Percentiles rank a stretch among this genome's conserved stretches.
Conservation (phyloP, 495 filamentous ascomycete species). For the Hyphodiscus hymeniophilus region DNA sequence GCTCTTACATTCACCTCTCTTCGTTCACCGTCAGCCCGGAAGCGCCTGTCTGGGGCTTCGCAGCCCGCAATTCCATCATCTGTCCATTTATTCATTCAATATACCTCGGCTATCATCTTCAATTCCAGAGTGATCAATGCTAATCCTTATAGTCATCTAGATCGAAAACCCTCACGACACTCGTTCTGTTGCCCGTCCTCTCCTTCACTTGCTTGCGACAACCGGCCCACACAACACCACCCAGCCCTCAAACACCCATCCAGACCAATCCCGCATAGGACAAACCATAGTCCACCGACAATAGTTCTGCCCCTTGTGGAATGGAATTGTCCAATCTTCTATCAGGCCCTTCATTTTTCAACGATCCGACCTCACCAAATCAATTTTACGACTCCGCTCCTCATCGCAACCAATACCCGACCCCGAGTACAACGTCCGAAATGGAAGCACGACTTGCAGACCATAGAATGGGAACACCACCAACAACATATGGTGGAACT, state of each 20-base stretch:
- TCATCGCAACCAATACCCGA: constrained; percentile 21
- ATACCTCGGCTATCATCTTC: constrained; percentile 9
- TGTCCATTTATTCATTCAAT: constrained; percentile 15
- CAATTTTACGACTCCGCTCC: constrained; percentile 15
- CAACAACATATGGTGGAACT: constrained; percentile 11
- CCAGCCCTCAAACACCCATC: too few relatives aligned
- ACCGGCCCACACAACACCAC: constrained; percentile 5
- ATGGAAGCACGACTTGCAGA: constrained; percentile 15
- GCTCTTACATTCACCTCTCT: constrained; percentile 3
- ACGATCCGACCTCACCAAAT: constrained; percentile 18
- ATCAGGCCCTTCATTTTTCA: constrained; percentile 8
- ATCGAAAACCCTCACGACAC: constrained; percentile 11
- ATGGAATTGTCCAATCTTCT: constrained; percentile 16
- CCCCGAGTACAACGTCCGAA: constrained; percentile 21
- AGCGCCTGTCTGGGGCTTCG: constrained; percentile 16
- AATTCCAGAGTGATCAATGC: constrained; percentile 7
- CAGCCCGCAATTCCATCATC: constrained; percentile 20
- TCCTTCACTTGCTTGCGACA: constrained; percentile 22
- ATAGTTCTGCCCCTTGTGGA: constrained; percentile 1
- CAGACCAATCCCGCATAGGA: neutral
- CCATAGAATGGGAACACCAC: constrained; percentile 20
- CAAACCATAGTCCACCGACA: constrained; percentile 3
- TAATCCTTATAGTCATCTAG: constrained; percentile 12
- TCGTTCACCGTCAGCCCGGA: constrained; percentile 7
- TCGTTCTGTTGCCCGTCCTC: constrained; percentile 17